Conservation (phyloP, 352 stramenopile genomes). For the Phytophthora tubulina region DNA sequence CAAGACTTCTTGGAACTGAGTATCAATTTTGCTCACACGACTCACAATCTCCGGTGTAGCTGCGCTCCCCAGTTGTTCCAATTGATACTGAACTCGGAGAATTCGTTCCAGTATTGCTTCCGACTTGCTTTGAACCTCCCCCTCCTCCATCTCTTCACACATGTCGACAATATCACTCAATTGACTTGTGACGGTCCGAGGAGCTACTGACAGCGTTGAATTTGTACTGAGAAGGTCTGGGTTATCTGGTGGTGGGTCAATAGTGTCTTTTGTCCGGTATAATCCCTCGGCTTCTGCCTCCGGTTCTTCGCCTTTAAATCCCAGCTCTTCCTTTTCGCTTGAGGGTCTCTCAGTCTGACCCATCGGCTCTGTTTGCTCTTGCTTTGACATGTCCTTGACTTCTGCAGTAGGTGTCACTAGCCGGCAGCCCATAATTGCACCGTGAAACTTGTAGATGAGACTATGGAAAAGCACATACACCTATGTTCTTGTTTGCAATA, state of each 20-base stretch:
- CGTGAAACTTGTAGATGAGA: not conserved
- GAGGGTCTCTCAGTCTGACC: constrained; percentile 14
- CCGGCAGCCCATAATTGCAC: constrained; percentile 16
- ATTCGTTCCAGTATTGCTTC: constrained; percentile 28
- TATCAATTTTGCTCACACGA: constrained; percentile 1
- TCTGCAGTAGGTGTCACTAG: constrained; percentile 5
- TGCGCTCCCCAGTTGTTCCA: constrained; percentile 15
- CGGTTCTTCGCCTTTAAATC: not conserved
- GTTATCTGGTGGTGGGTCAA: too few relatives aligned
- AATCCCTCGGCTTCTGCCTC: constrained; percentile 1
- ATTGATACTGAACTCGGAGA: constrained; percentile 21
- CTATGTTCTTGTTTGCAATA: not conserved
- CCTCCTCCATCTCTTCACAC: constrained; percentile 22
- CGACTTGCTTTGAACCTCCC: constrained; percentile 10
- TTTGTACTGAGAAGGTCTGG: not conserved
- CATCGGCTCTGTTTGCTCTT: constrained; percentile 5
- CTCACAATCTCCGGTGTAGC: not conserved
- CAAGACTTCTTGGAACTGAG: constrained; percentile 20
- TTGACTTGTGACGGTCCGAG: constrained; percentile 24
- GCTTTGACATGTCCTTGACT: not conserved
- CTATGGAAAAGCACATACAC: not conserved
- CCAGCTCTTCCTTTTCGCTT: not conserved
- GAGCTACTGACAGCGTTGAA: constrained; percentile 4
- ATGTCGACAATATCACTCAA: constrained; percentile 32
- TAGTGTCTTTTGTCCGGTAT: not conserved